Base-by-base conservation (phyloP, 2,329 filamentous ascomycete genomes). In the Beauveria sp. region DNA sequence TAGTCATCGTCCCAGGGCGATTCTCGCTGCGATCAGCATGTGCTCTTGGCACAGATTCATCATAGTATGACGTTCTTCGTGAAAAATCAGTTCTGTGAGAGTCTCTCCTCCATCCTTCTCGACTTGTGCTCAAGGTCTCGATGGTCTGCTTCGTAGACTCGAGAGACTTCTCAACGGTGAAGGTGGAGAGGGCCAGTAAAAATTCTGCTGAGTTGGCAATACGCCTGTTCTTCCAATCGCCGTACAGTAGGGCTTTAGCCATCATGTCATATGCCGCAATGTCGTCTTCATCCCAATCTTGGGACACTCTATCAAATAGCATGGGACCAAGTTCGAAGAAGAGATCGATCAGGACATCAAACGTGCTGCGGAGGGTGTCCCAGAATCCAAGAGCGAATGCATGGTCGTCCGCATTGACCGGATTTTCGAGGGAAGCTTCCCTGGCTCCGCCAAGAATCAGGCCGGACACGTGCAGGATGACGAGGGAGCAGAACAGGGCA, bases 381-480 rank as follows among this genome's bases (percentile, higher is more conserved):
- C 48, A 53, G 30, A 53, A 59, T 3, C 47, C 48, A 9, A 59
- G 48, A 5, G 57, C 57, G 20, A 52, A 53, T 9, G 57, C 12
- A n/a, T 59, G 57, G 22, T 59, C 57, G 47, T 59, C 50, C 5
- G 57, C 57, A 22, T 59, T 59, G 26, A 53, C 48, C 2, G 52
- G 52, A 26, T 30, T 46, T 5, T 62, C 60, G 12, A 53, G 60
- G 3, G 54, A 46, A 22, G 60, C 54, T 37, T 47, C 28, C 5
- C 56, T 26, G 10, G 80, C 71, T 60, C 83, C 80, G 18, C 79
- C 72, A 5, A 84, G 70, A 2, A 85, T 74, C 1, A 81, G 81
- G 54, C 79, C 77, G 22, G 80, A 76, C 30, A 82, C 73, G 67
- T 81, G 84, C 66, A 85, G 84, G n/a, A 85, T 79, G 68, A 82